Percentiles rank a stretch among this genome's conserved stretches.
phyloP scores from a whole-genome alignment of 305 asterid genomes.

The Fraxinus nigra region DNA sequence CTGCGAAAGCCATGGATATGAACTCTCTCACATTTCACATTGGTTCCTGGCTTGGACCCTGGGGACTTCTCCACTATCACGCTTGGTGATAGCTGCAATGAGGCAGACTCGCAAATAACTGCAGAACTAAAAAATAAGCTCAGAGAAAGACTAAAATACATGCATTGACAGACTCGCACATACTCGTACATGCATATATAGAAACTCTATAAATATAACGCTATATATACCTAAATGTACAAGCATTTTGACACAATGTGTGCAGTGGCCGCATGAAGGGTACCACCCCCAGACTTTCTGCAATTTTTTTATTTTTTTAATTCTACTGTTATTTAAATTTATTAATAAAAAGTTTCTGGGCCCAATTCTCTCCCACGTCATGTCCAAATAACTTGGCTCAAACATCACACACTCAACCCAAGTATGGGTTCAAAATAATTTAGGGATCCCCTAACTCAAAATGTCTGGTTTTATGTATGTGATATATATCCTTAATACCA shows the following conservation, averaged over 20 bases:
- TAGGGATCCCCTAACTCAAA: neutral
- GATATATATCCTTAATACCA: neutral
- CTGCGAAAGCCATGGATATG: slow-evolving; percentile 66
- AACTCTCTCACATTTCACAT: slow-evolving; percentile 70
- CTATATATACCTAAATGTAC: neutral
- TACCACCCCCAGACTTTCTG: too few species aligned
- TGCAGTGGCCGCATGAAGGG: too few species aligned
- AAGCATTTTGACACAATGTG: neutral
- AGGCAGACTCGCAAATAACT: slow-evolving; percentile 51
- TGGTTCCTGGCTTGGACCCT: slow-evolving; percentile 66
- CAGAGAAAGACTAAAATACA: neutral
- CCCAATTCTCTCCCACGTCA: neutral
- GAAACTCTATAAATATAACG: neutral
- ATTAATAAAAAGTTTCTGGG: neutral
- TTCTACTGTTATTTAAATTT: too few species aligned
- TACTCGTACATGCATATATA: neutral
- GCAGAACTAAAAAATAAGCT: slow-evolving; percentile 30
- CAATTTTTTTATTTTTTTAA: too few species aligned
- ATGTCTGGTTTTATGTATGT: neutral
- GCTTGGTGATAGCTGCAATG: slow-evolving; percentile 57
- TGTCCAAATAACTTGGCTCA: neutral
- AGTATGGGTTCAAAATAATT: too few species aligned
- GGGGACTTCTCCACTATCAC: slow-evolving; percentile 63
- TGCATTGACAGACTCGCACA: neutral
- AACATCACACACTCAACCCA: neutral